phyloP scores from a whole-genome alignment of 257 asterid species.

The Nicotiana noctiflora region DNA sequence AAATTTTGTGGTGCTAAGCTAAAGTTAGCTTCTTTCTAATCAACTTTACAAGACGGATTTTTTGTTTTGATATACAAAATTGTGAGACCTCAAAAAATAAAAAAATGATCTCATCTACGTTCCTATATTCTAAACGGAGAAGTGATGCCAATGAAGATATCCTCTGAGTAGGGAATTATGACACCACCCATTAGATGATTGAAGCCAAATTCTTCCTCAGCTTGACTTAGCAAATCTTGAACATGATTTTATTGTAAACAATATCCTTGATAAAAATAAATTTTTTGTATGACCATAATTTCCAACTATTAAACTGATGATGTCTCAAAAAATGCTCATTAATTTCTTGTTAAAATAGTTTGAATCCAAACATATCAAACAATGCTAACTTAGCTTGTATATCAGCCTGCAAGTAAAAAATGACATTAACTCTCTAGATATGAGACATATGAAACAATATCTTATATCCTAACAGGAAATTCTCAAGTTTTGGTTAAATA shows the following conservation, averaged over 20 bases:
- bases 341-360: background rate
- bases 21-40: background rate
- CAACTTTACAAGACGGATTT: background rate
- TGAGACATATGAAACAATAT: background rate
- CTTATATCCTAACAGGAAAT: background rate
- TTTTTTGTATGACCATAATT: no score
- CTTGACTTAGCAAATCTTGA: no score
- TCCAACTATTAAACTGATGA: no score
- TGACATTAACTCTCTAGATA: background rate
- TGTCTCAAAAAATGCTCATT: background rate
- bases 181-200: no score
- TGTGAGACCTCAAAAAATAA: background rate
- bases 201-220: no score
- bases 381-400: background rate
- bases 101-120: background rate
- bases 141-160: constrained; percentile 28
- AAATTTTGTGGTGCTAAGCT: background rate
- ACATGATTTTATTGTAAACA: no score
- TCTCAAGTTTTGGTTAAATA: background rate
- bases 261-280: no score
- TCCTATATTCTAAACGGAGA: constrained; percentile 11
- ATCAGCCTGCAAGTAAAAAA: background rate
- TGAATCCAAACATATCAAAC: background rate
- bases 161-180: constrained; percentile 46
- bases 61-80: background rate